phyloP scores from a whole-genome alignment of 2,329 filamentous ascomycete genomes.

The Fusarium subtropicale region DNA sequence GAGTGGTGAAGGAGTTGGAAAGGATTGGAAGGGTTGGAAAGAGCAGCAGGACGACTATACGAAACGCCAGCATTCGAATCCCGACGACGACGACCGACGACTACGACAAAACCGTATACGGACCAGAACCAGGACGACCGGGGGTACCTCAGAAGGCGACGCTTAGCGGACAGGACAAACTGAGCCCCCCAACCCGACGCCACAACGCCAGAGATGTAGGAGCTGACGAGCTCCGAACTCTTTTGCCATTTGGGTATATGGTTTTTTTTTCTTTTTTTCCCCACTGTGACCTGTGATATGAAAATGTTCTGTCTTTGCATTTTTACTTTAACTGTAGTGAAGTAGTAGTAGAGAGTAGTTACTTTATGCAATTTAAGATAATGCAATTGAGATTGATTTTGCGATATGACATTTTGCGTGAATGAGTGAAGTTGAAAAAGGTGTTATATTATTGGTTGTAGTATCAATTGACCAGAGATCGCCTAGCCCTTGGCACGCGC shows the following conservation, averaged over 20 bases:
- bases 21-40: too few species aligned
- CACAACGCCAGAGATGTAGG: slow-evolving; percentile 46
- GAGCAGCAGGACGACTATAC: background rate
- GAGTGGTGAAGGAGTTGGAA: slow-evolving; percentile 23
- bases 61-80: slow-evolving; percentile 32
- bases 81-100: slow-evolving; percentile 5
- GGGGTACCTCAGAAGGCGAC: too few species aligned
- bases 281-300: background rate
- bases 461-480: slow-evolving; percentile 36
- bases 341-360: too few species aligned
- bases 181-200: slow-evolving; percentile 17
- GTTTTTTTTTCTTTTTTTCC: slow-evolving; percentile 6
- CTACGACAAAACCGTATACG: too few species aligned
- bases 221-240: slow-evolving; percentile 45
- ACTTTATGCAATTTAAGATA: background rate
- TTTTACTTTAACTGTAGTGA: too few species aligned
- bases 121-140: too few species aligned
- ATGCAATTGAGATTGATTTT: background rate
- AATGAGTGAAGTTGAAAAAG: slow-evolving; percentile 14
- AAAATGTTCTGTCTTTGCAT: background rate
- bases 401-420: fast-evolving
- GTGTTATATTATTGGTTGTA: slow-evolving; percentile 17
- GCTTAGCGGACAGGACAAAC: slow-evolving; percentile 41
- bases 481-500: slow-evolving; percentile 38
- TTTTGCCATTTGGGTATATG: slow-evolving; percentile 37